Percentiles rank a stretch among this genome's conserved stretches.
phyloP scores from a whole-genome alignment of 2,329 filamentous ascomycete genomes.

The Sarocladiaceae sp. region DNA sequence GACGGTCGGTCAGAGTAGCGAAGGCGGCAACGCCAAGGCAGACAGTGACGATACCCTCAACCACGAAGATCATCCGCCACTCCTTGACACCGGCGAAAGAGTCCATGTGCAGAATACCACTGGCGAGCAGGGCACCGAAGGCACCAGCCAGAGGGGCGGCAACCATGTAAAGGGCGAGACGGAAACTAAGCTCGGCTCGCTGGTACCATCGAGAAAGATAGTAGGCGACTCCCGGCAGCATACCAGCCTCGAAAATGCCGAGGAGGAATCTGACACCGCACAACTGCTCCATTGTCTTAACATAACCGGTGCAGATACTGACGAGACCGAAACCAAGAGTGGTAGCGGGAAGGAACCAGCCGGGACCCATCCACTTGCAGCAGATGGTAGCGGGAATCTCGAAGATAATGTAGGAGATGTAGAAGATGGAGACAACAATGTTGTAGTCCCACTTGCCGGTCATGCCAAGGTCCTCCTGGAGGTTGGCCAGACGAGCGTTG shows the following conservation, averaged over 20 bases:
- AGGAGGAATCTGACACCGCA: slow-evolving; percentile 64
- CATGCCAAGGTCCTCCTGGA: slow-evolving; percentile 58
- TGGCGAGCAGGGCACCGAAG: slow-evolving; percentile 65
- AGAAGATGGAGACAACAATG: slow-evolving; percentile 62
- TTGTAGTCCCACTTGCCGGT: slow-evolving; percentile 63
- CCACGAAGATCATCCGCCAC: slow-evolving; percentile 70
- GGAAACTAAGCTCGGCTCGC: slow-evolving; percentile 63
- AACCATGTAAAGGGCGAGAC: slow-evolving; percentile 65
- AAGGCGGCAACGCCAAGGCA: slow-evolving; percentile 56
- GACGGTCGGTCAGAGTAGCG: slow-evolving; percentile 64
- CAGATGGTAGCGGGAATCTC: slow-evolving; percentile 65
- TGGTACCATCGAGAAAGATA: slow-evolving; percentile 70
- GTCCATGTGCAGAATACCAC: slow-evolving; percentile 58
- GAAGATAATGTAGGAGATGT: slow-evolving; percentile 69
- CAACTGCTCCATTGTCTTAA: slow-evolving; percentile 44
- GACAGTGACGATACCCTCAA: slow-evolving; percentile 59
- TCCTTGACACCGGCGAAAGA: slow-evolving; percentile 50
- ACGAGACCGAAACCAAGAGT: slow-evolving; percentile 56
- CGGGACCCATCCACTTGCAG: slow-evolving; percentile 71
- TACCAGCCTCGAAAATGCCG: slow-evolving; percentile 67
- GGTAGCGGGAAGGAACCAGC: slow-evolving; percentile 64
- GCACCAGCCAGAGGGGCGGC: slow-evolving; percentile 67
- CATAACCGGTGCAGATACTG: slow-evolving; percentile 60
- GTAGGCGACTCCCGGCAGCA: slow-evolving; percentile 71
- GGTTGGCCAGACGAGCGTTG: slow-evolving; percentile 63